Base-by-base conservation (phyloP, 2,329 filamentous ascomycete species). In the Sclerotinia sclerotiorum region DNA sequence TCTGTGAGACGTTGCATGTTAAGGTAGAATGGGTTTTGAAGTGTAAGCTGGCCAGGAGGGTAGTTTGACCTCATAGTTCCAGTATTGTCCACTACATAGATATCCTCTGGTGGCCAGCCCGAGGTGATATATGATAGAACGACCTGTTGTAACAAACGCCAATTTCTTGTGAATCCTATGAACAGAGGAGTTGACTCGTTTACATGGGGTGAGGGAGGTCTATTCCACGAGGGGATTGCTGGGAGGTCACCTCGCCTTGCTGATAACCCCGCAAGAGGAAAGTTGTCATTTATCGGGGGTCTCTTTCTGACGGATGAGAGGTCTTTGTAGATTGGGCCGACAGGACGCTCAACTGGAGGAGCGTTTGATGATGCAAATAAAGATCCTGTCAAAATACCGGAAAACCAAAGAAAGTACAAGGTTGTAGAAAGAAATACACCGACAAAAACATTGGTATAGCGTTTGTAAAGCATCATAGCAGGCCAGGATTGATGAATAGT, bases 71-170 rank as follows among this genome's bases (percentile, higher is more conserved):
- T 78, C 74, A 86, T 84, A 21, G 82, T 82, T 5, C 85, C 85
- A 6, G 83, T 88, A 77, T 88, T 88, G 73, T 88, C 86, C 46
- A 88, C 77, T 2, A 88, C 82, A 71, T 84, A 84, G 69, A 88
- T 87, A 70, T 87, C 81, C 32, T 79, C 78, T 0, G 84, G 76
- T 0, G 85, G 86, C 85, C 85, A 88, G 57, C 85, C 86, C 2
- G 84, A 83, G 0, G 85, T 83, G 71, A 88, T 83, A 76, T 88
- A 88, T 11, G 80, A 82, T 8, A 86, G 80, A 1, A 88, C 82
- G 5, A 81, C 79, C 76, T 88, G 85, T n/a, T 85, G 80, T 0
- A 88, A 79, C 68, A 87, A 78, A 2, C 81, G 81, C 82, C 82
- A 86, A 67, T 83, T 82, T 49, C 84, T 79, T 0, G 85, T 86